A percentile compares a stretch with the other conserved stretches of the same genome.
Evolutionary conservation across 495 filamentous ascomycete species (phyloP).

Genomic region (Trichocladium antarcticum): DNA sequence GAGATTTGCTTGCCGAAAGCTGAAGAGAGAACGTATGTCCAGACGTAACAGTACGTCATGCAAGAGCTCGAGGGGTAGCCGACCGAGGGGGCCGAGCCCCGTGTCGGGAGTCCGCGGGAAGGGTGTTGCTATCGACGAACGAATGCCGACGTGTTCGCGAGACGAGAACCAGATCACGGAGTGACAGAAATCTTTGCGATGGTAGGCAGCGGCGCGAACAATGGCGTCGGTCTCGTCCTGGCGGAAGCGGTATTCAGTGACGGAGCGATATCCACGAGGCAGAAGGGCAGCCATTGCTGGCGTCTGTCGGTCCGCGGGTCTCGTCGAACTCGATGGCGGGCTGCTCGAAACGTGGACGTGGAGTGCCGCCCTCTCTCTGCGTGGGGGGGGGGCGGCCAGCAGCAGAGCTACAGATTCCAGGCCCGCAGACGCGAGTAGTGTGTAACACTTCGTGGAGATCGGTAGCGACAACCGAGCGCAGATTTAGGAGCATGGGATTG

Average conservation of each 20-base stretch:
- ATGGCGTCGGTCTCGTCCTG: slow-evolving; percentile 20
- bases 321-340: neutral
- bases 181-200: slow-evolving; percentile 26
- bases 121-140: slow-evolving; percentile 25
- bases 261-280: slow-evolving; percentile 12
- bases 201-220: slow-evolving; percentile 21
- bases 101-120: slow-evolving; percentile 21
- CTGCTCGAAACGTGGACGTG: neutral
- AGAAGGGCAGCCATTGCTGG: slow-evolving; percentile 5
- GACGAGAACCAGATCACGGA: slow-evolving; percentile 30
- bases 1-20: slow-evolving; percentile 31
- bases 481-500: no score
- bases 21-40: slow-evolving; percentile 32
- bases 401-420: no score
- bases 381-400: no score
- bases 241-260: slow-evolving; percentile 17
- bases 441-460: no score
- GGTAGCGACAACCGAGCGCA: no score
- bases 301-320: neutral
- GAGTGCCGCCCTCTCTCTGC: no score
- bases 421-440: no score
- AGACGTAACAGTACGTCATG: slow-evolving; percentile 25
- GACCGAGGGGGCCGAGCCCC: slow-evolving; percentile 26
- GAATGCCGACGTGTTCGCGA: slow-evolving; percentile 17
- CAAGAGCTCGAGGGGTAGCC: slow-evolving; percentile 32